These are phyloP conservation scores for Penicillium soppii DNA, from an alignment of 495 filamentous ascomycete species.

Conservation along the genomic window DNA sequence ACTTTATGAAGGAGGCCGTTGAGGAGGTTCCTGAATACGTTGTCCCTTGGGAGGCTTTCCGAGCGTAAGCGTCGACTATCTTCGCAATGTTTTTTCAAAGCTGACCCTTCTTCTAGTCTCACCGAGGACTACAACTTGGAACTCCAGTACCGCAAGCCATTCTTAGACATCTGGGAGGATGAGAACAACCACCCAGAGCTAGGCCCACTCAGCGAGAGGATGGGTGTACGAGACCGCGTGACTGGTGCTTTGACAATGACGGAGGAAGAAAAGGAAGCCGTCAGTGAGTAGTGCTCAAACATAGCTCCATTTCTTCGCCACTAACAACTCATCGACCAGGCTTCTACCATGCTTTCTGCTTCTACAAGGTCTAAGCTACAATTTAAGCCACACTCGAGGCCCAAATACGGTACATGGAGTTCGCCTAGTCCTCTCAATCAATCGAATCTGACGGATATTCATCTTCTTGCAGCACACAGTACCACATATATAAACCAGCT, in stretches of 20 bases:
- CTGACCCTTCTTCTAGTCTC: slow-evolving; percentile 44
- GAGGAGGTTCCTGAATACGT: slow-evolving; percentile 97
- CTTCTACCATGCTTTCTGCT: slow-evolving; percentile 92
- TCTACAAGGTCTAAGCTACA: slow-evolving; percentile 74
- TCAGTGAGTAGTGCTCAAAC: slow-evolving; percentile 46
- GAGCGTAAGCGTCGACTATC: slow-evolving; percentile 51
- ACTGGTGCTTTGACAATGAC: slow-evolving; percentile 67
- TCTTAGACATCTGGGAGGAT: slow-evolving; percentile 85
- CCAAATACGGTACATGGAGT: too few species aligned
- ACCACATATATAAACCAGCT: too few species aligned
- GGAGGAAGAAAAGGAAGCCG: slow-evolving; percentile 84
- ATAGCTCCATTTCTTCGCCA: background rate
- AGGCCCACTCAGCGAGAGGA: slow-evolving; percentile 82
- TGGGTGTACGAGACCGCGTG: slow-evolving; percentile 79
- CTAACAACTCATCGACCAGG: slow-evolving; percentile 30
- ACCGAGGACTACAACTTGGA: slow-evolving; percentile 97
- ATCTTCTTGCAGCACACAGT: too few species aligned
- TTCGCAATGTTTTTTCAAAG: background rate
- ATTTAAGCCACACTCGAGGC: too few species aligned
- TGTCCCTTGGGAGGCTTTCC: slow-evolving; percentile 96
- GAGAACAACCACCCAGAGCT: slow-evolving; percentile 80
- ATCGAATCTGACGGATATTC: too few species aligned
- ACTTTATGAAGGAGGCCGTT: slow-evolving; percentile 92
- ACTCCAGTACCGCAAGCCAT: slow-evolving; percentile 84
- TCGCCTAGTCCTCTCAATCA: too few species aligned